Base-by-base conservation (phyloP, 352 stramenopile genomes). In the Globisporangium paroecandrum region DNA sequence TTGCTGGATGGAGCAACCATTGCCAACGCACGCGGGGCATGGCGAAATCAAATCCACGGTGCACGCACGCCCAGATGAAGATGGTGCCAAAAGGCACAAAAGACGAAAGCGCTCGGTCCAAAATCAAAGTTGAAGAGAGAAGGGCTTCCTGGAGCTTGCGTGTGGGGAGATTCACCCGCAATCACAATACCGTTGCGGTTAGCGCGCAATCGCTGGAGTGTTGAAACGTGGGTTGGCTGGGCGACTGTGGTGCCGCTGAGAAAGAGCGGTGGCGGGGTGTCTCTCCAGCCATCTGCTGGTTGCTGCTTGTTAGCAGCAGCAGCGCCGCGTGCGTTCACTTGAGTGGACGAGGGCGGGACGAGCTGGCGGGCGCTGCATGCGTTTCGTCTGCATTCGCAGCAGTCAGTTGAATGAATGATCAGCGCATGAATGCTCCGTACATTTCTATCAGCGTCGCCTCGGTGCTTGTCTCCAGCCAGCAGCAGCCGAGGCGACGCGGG, bases 21-120 rank as follows among this genome's bases (percentile, higher is more conserved):
- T 32, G 27, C 27, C 36, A 13, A 32, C 54, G 27, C 13, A 41
- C 20, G 2, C 18, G 43, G 43, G 43, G 43, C 43, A 27, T 27
- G 47, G 47, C 47, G 47, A 59, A 59, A 59, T 41, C 54, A 59
- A 59, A 59, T 59, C 27, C 54, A 36, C 12, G 6, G 24, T 36
- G 32, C 32, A 36, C 20, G 25, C 53, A 38, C 53, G 4, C 24
- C 18, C 1, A 9, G 22, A 56, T 6, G 49, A 13, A 56, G 47
- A 25, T 15, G 12, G 15, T 15, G 41, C 41, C 41, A 47, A 20
- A 20, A 43, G 13, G 13, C 38, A 46, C 34, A 41, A 43, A 41
- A 43, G 36, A 4, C 36, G 20, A 27, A 55, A 24, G 18, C n/a
- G 32, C 51, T 34, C 4, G 12, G 12, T 29, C 10, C 49, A 32